Base-by-base conservation (phyloP, 345 rosid species). In the Chamaenerion angustifolium region DNA sequence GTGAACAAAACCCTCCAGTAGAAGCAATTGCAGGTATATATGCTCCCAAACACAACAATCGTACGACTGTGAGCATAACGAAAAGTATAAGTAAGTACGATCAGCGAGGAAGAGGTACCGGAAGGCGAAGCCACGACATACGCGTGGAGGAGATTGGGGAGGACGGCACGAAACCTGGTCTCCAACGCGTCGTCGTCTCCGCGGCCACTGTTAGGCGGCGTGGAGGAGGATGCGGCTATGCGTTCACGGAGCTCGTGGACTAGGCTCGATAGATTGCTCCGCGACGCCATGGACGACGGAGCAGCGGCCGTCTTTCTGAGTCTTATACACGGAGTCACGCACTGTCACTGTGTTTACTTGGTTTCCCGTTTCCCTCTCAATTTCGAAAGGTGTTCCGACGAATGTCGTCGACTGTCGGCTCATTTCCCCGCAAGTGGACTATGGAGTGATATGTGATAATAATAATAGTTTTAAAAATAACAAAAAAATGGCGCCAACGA, bases 161-260 rank as follows among this genome's bases (percentile, higher is more conserved):
- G 75, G 50, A 90, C 87, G 45, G 82, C 77, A 13, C 89, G 88
- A 51, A 92, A 82, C 54, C 82, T 68, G 60, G 54, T 63, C 67
- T 67, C 81, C 8, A 92, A 64, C 42, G 83, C 85, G 58, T 64
- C 84, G 53, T 80, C 88, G 46, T 63, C 77, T 41, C 50, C 58
- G 40, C 55, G 69, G 48, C 57, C 56, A 49, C 46, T 50, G 62
- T 57, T 65, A 5, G 75, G 53, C 16, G 82, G 73, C 41, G 75
- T 64, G 12, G 95, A 85, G 5, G 94, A 68, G 8, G 86, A 54
- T 8, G 94, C 82, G 13, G 81, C 96, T 40, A 81, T 73, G 35
- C 82, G 87, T 45, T 83, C 95, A 7, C 93, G 93, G 48, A 83
- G 95, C 59, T 87, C 85, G 76, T 64, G 94, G 43, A 86, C 78